Evolutionary conservation across 768 basidiomycete genomes (phyloP), one percentile per base, ranked within the genome.

Genomic region (Pleurotus ostreatus): DNA sequence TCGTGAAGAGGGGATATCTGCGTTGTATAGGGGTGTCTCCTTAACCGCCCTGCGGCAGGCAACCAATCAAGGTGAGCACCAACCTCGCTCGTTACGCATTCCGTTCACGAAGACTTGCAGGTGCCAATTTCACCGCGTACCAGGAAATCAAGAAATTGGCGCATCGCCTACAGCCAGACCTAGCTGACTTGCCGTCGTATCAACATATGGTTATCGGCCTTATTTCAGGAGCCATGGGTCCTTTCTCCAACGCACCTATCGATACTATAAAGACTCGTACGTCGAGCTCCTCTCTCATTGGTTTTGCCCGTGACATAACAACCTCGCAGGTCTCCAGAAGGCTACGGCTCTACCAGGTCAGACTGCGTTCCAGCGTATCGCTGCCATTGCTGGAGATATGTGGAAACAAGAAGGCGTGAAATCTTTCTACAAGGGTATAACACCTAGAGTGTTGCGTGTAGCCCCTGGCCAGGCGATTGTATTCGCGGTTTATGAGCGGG

Each of bases 361-460:
- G 60, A 83, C 86, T 0, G 90, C 95, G 1, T 76, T 93, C 59
- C 78, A 89, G 62, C 85, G 95, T 5, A 86, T 99, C 65, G 68
- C 79, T 8, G 77, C 79, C 26, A 95, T 99, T 57, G 87, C 92
- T 26, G 72, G 74, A n/a, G 93, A 93, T 46, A 97, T 98, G 94
- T 98, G 94, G 88, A 82, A 77, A 59, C 78, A 82, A 61, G 97
- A 99, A 71, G 97, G 97, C 5, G 75, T 88, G 13, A 72, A 72
- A 44, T 93, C 95, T 53, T 98, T 99, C 73, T 98, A 98, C 77
- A 98, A 97, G 76, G 97, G 97, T 16, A 98, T 99, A 68, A 98
- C 95, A 0, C 97, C 97, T 37, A 82, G 97, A 18, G 94, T 99
- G 37, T 76, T 97, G 64, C 85, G 97, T 54, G 97, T 99, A 45